These are phyloP conservation scores for Ganoderma resinaceum DNA, from an alignment of 1,284 basidiomycete species.

Conservation along the genomic window DNA sequence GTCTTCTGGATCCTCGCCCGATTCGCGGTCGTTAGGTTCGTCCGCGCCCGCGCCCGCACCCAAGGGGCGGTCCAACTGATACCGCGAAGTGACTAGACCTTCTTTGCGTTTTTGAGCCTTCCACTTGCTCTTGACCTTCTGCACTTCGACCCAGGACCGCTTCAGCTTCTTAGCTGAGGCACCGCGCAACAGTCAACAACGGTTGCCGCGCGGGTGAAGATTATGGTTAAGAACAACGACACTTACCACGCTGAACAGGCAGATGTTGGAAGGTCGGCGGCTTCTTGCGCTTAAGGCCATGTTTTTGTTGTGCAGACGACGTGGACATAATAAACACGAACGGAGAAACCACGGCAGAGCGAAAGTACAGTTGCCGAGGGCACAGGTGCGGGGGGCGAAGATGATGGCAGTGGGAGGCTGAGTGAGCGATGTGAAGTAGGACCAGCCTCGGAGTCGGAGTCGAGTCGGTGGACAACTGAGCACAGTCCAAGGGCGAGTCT, in stretches of 20 bases:
- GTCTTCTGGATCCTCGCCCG: slow-evolving; percentile 16
- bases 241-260: slow-evolving; percentile 65
- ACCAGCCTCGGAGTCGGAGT: neutral
- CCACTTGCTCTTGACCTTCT: slow-evolving; percentile 82
- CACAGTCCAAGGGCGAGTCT: too few relatives aligned
- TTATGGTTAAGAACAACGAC: slow-evolving; percentile 3
- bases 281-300: slow-evolving; percentile 55
- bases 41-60: slow-evolving; percentile 13
- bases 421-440: neutral
- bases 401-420: neutral
- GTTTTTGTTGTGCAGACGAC: slow-evolving; percentile 13
- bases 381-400: neutral
- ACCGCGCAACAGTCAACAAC: slow-evolving; percentile 9
- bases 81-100: slow-evolving; percentile 42
- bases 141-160: slow-evolving; percentile 73
- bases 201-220: slow-evolving; percentile 1
- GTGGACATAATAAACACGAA: slow-evolving; percentile 1
- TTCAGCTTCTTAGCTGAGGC: slow-evolving; percentile 73
- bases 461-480: neutral
- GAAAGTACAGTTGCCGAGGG: neutral
- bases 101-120: slow-evolving; percentile 75
- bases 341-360: neutral
- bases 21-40: slow-evolving; percentile 21
- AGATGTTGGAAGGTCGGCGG: slow-evolving; percentile 77
- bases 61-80: slow-evolving; percentile 27